These are phyloP conservation scores for Rhodotorula paludigena DNA, from an alignment of 768 basidiomycete species.

Conservation along the genomic window DNA sequence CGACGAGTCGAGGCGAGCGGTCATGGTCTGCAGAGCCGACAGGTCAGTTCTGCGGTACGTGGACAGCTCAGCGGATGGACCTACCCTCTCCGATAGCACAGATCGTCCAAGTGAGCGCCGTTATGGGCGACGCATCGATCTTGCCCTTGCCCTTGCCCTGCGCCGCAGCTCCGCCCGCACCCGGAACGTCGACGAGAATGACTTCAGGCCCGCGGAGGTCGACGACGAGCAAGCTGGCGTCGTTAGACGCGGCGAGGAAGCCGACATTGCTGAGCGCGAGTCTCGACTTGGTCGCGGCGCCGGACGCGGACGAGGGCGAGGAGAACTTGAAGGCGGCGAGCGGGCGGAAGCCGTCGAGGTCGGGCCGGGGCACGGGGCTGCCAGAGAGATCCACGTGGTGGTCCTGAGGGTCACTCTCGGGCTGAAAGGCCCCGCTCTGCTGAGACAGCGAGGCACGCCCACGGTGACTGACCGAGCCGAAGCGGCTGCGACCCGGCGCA, in stretches of 20 bases:
- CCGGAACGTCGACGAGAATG: conserved; percentile 54
- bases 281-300: conserved; percentile 43
- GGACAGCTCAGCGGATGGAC: too few species aligned
- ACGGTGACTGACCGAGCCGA: neutral
- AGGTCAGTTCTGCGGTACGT: too few species aligned
- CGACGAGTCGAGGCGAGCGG: conserved; percentile 60
- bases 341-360: conserved; percentile 31
- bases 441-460: neutral
- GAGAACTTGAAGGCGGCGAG: conserved; percentile 22
- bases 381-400: conserved; percentile 13
- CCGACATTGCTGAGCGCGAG: conserved; percentile 71
- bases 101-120: conserved; percentile 64
- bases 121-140: conserved; percentile 52
- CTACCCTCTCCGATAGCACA: conserved; percentile 57
- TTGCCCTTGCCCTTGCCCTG: conserved; percentile 49
- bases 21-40: conserved; percentile 46
- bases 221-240: conserved; percentile 60
- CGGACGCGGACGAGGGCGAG: neutral
- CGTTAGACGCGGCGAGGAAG: conserved; percentile 68
- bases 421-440: neutral
- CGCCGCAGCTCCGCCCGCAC: conserved; percentile 44
- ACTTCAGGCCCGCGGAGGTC: conserved; percentile 71
- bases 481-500: neutral
- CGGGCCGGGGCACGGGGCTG: neutral
- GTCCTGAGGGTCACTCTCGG: conserved; percentile 20